Conservation (phyloP, 148 eudicot species). For the Suaeda aralocaspica region DNA sequence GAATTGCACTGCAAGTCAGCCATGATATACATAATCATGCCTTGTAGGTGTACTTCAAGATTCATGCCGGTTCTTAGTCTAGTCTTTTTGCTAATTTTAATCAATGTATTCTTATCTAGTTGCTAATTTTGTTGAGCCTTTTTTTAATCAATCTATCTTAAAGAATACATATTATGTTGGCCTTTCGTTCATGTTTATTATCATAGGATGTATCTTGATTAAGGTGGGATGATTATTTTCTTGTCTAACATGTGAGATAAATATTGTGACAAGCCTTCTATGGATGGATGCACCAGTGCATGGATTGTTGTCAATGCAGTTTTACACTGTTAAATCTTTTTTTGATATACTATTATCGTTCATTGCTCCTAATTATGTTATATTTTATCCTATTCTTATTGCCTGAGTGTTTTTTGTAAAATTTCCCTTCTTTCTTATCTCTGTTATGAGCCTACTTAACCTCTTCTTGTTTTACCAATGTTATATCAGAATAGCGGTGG, state of each 20-base stretch:
- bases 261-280: background rate
- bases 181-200: too few species aligned
- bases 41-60: too few species aligned
- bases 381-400: background rate
- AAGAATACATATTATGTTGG: too few species aligned
- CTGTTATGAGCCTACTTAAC: background rate
- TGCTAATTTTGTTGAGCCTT: background rate
- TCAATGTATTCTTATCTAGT: background rate
- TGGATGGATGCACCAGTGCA: background rate
- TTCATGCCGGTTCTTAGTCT: too few species aligned
- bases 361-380: background rate
- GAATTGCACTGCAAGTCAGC: background rate
- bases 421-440: background rate
- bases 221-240: background rate
- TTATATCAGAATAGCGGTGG: conserved; percentile 13
- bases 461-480: background rate
- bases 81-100: too few species aligned
- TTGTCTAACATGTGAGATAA: background rate
- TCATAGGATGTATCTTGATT: too few species aligned
- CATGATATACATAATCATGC: too few species aligned
- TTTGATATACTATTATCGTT: background rate
- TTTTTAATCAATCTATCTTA: background rate
- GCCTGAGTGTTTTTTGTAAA: background rate
- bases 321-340: background rate
- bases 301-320: background rate